Evolutionary conservation across 805 yeast species (phyloP).

Genomic region (Kuraishia capsulata): DNA sequence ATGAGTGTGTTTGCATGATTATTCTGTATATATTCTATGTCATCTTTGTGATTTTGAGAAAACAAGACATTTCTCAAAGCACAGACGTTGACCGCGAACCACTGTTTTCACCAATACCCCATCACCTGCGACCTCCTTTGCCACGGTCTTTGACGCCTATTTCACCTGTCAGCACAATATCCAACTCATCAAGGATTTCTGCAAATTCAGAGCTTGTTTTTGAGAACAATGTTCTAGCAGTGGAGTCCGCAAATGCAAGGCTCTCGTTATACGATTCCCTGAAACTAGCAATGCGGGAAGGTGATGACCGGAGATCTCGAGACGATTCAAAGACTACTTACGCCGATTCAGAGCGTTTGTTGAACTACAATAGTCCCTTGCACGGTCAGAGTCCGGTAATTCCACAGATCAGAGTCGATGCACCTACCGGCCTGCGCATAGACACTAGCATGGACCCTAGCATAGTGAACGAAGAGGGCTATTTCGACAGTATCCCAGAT

Average conservation of each 20-base stretch:
- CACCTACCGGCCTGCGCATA: neutral
- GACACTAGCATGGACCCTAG: neutral
- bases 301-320: neutral
- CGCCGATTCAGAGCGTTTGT: neutral
- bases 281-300: slow-evolving; percentile 5
- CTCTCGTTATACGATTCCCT: slow-evolving; percentile 22
- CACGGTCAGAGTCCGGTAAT: too few species aligned
- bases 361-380: neutral
- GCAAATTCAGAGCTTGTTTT: neutral
- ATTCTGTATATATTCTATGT: slow-evolving; percentile 52
- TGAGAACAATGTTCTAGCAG: neutral
- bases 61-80: neutral
- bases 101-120: neutral
- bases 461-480: neutral
- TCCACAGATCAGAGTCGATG: neutral
- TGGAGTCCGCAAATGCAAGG: slow-evolving; percentile 8
- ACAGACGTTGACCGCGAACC: neutral
- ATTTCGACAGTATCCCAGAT: too few species aligned
- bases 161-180: neutral
- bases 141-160: neutral
- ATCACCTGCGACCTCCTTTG: neutral
- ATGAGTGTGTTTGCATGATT: slow-evolving; percentile 53
- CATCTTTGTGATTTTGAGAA: neutral
- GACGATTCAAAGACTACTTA: neutral
- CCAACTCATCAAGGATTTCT: neutral